Evolutionary conservation across 176 grass and related monocot species (phyloP), one percentile per base, ranked within the genome.

Genomic region (Themeda triandra): DNA sequence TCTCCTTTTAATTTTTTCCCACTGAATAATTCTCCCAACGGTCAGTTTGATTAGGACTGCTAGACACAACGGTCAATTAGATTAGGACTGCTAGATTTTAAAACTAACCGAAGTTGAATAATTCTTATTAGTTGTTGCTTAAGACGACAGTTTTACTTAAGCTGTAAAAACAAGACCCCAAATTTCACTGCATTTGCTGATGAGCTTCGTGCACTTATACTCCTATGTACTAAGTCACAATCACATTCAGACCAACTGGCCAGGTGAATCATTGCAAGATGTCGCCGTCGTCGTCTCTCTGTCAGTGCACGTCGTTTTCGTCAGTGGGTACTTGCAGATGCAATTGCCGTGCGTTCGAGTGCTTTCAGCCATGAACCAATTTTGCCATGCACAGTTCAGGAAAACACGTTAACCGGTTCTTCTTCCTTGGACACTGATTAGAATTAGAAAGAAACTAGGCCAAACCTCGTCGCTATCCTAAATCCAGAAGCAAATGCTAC

Each of bases 401-500:
- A 9, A 25, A 73, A 73, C 6, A 4, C 42, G 39, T 6, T 2
- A 24, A 88, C 6, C 19, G 59, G 63, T 83, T 71, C 42, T 88
- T 71, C 24, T 83, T 37, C 12, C 40, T 21, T 75, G 49, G 30
- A 79, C 67, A 66, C 5, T 68, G 62, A 60, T 69, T 69, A 23
- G 4, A 74, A 29, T n/a, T n/a, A 23, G 4, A 74, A 29, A 62
- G 13, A 79, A 30, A 49, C 69, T 75, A 39, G 75, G 30, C 18
- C 48, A 33, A 31, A 44, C 6, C 49, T 58, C 75, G 71, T 76
- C 59, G 75, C 13, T 33, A 35, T 25, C 82, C 46, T 82, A 32
- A 46, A 18, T 76, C 46, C 1, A 66, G 15, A 71, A 82, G 18
- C 42, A 65, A 78, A 82, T 46, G 78, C 72, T 91, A 90, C 56